Conservation (phyloP, 352 stramenopile species). For the Phytophthora meadii region DNA sequence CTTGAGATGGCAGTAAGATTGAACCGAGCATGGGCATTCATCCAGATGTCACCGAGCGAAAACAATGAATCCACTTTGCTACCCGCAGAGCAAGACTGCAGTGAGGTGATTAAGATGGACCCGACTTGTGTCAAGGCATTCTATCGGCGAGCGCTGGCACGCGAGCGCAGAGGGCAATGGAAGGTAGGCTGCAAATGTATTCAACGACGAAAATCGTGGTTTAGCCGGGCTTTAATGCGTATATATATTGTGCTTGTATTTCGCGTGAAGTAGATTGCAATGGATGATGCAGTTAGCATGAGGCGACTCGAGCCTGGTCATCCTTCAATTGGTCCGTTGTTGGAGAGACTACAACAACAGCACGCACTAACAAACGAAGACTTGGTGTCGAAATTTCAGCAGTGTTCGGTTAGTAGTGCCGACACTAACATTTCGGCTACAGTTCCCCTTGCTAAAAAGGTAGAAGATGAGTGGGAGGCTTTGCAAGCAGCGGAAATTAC, state of each 20-base stretch:
- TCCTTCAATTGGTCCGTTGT: slow-evolving; percentile 32
- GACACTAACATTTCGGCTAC: not conserved
- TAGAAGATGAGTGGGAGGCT: slow-evolving; percentile 49
- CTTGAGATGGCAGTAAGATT: slow-evolving; percentile 64
- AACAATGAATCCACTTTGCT: slow-evolving; percentile 11
- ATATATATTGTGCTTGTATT: not conserved
- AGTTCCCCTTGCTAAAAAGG: slow-evolving; percentile 18
- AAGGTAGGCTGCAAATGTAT: slow-evolving; percentile 33
- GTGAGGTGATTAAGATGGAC: slow-evolving; percentile 67
- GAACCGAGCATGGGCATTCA: slow-evolving; percentile 68
- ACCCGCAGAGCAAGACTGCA: slow-evolving; percentile 78
- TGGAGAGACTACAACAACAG: slow-evolving; percentile 28
- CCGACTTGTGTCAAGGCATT: slow-evolving; percentile 88
- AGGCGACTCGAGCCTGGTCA: slow-evolving; percentile 50
- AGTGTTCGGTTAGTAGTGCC: slow-evolving; percentile 8
- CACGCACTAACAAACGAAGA: slow-evolving; percentile 14
- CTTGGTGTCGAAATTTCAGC: slow-evolving; percentile 10
- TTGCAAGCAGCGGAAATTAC: slow-evolving; percentile 63
- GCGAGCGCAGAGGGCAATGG: slow-evolving; percentile 71
- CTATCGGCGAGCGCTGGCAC: slow-evolving; percentile 85
- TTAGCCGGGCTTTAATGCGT: not conserved
- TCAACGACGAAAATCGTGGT: not conserved
- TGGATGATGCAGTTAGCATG: slow-evolving; percentile 35
- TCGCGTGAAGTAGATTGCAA: slow-evolving; percentile 35
- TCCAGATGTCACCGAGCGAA: slow-evolving; percentile 33